Evolutionary conservation across 2,329 filamentous ascomycete genomes (phyloP).

Genomic region (Beauveria scarabaeidicola): DNA sequence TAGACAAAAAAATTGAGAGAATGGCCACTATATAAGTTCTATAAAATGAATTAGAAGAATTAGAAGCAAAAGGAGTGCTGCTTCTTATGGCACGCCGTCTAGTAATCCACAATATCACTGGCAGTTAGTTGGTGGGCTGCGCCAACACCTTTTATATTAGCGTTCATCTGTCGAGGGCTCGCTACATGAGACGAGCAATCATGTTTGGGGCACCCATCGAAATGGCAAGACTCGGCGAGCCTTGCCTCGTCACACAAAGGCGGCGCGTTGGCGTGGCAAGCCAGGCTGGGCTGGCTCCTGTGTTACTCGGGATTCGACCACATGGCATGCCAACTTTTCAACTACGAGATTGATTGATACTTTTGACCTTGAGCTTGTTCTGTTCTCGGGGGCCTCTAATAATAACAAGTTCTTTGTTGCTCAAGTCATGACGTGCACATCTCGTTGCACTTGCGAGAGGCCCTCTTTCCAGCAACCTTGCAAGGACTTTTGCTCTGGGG

Average conservation of each 20-base stretch:
- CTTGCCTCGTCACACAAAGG: not conserved
- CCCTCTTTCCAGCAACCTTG: not conserved
- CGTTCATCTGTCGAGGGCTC: not conserved
- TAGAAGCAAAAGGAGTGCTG: not conserved
- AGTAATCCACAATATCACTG: not conserved
- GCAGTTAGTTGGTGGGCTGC: not conserved
- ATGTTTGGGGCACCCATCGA: not conserved
- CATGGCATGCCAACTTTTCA: not conserved
- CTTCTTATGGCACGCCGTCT: not conserved
- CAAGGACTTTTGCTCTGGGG: no score
- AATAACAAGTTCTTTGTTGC: not conserved
- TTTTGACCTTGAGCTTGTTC: not conserved
- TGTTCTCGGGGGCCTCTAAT: not conserved
- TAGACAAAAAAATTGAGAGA: no score
- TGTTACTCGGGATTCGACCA: not conserved
- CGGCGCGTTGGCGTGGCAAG: not conserved
- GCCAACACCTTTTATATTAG: not conserved
- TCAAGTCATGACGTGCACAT: not conserved
- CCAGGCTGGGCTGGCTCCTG: not conserved
- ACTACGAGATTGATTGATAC: no score
- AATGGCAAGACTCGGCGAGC: not conserved
- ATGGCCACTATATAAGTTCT: no score
- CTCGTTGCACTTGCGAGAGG: not conserved
- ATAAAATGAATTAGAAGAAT: no score
- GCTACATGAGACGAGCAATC: conserved; percentile 3